Evolutionary conservation across 495 filamentous ascomycete genomes (phyloP).

Genomic region (Penicillium paradoxum): DNA sequence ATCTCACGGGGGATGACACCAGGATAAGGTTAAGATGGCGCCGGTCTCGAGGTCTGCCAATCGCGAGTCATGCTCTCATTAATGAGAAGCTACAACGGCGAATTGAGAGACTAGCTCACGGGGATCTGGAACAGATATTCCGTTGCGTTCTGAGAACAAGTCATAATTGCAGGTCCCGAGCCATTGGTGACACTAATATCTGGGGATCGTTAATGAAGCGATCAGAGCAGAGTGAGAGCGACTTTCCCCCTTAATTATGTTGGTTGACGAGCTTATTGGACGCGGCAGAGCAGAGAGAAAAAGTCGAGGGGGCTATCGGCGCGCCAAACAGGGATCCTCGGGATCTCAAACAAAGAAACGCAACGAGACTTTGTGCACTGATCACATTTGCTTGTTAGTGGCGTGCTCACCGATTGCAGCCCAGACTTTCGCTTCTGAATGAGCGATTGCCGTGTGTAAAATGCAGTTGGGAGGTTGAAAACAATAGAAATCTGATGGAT

Average conservation of each 20-base stretch:
- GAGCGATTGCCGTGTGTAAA: background rate
- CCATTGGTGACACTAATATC: background rate
- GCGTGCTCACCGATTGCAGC: background rate
- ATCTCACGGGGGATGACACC: background rate
- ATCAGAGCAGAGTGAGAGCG: background rate
- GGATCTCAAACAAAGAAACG: slow-evolving; percentile 15
- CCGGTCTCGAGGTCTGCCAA: background rate
- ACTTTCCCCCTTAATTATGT: background rate
- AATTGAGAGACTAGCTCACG: background rate
- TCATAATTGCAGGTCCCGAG: background rate
- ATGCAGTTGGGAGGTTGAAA: background rate
- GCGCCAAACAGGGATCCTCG: slow-evolving; percentile 14
- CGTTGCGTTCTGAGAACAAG: background rate
- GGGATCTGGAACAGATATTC: background rate
- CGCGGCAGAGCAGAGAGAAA: background rate
- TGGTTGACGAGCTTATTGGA: background rate
- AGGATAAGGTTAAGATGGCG: background rate
- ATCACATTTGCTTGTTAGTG: slow-evolving; percentile 2
- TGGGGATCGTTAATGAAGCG: background rate
- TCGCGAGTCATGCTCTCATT: background rate
- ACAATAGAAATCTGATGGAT: background rate
- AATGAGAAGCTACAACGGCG: background rate
- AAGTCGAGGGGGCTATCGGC: slow-evolving; percentile 7
- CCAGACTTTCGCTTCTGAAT: background rate
- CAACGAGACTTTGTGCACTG: background rate